phyloP scores from a whole-genome alignment of 805 yeast genomes.

The Schwanniomyces occidentalis region DNA sequence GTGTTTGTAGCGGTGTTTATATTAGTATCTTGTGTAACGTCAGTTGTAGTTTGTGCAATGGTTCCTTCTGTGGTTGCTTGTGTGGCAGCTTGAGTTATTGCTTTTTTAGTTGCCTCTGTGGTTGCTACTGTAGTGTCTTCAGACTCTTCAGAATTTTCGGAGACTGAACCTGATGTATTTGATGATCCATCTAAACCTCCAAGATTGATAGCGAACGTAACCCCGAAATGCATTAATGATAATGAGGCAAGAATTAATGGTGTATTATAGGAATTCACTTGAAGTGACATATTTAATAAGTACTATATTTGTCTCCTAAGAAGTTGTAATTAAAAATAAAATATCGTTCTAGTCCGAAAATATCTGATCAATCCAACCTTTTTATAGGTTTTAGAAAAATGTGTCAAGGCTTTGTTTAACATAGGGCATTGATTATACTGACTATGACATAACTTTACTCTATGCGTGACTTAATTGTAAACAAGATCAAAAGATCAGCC shows the following conservation, averaged over 20 bases:
- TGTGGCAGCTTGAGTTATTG: slow-evolving; percentile 8
- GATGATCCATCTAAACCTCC: slow-evolving; percentile 16
- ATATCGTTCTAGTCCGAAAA: too few species aligned
- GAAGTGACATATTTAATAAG: slow-evolving; percentile 15
- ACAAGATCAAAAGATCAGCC: too few species aligned
- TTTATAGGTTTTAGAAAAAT: too few species aligned
- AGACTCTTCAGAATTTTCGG: background rate
- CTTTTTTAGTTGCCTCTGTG: slow-evolving; percentile 5
- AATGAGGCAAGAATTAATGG: slow-evolving; percentile 7
- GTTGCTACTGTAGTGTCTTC: slow-evolving; percentile 7
- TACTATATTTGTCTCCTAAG: too few species aligned
- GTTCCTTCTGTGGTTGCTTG: slow-evolving; percentile 1
- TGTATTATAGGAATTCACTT: slow-evolving; percentile 4
- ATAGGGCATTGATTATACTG: too few species aligned
- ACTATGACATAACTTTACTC: too few species aligned
- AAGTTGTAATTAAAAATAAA: too few species aligned
- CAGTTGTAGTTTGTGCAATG: slow-evolving; percentile 3
- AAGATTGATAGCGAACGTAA: slow-evolving; percentile 10
- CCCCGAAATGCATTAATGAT: slow-evolving; percentile 9
- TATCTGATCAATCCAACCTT: too few species aligned
- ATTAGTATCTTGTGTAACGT: background rate
- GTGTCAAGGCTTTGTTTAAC: too few species aligned
- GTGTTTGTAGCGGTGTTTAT: slow-evolving; percentile 5
- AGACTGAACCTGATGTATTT: slow-evolving; percentile 1
- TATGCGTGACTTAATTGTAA: too few species aligned